Percentiles rank a stretch among this genome's conserved stretches.
Conservation (phyloP, 768 basidiomycete genomes). For the Xerocomus brunneocitrinus region DNA sequence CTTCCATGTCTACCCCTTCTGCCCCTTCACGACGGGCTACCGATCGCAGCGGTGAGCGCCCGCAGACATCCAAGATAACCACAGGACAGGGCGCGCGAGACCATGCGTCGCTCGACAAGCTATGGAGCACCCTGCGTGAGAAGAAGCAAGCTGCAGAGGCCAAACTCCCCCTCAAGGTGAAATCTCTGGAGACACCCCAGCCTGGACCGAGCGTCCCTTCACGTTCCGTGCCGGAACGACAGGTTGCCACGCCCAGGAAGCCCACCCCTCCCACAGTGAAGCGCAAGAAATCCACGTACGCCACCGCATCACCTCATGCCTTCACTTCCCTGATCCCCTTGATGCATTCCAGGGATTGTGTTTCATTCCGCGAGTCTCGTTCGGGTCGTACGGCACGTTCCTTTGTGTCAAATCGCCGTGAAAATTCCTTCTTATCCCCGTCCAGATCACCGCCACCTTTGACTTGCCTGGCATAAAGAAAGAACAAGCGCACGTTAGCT, state of each 20-base stretch:
- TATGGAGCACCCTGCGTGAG: constrained; percentile 65
- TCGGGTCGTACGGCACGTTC: constrained; percentile 53
- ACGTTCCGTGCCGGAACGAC: constrained; percentile 24
- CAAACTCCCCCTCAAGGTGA: constrained; percentile 63
- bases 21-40: constrained; percentile 10
- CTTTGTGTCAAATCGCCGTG: constrained; percentile 10
- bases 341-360: constrained; percentile 37
- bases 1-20: constrained; percentile 15
- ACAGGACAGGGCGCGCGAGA: constrained; percentile 14
- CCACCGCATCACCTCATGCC: constrained; percentile 10
- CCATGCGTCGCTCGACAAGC: constrained; percentile 42
- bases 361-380: constrained; percentile 64
- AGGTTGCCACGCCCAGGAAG: constrained; percentile 22
- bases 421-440: constrained; percentile 22
- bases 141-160: constrained; percentile 65
- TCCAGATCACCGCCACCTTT: constrained; percentile 61
- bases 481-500: constrained; percentile 73
- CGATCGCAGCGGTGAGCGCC: constrained; percentile 22
- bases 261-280: constrained; percentile 40
- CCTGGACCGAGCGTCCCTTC: constrained; percentile 18
- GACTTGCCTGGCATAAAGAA: constrained; percentile 67
- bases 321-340: constrained; percentile 12
- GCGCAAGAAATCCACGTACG: constrained; percentile 65
- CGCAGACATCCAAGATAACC: constrained; percentile 13
- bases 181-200: constrained; percentile 49